Conservation (phyloP, 78 protist species). For the Dictyostelium firmibasis region DNA sequence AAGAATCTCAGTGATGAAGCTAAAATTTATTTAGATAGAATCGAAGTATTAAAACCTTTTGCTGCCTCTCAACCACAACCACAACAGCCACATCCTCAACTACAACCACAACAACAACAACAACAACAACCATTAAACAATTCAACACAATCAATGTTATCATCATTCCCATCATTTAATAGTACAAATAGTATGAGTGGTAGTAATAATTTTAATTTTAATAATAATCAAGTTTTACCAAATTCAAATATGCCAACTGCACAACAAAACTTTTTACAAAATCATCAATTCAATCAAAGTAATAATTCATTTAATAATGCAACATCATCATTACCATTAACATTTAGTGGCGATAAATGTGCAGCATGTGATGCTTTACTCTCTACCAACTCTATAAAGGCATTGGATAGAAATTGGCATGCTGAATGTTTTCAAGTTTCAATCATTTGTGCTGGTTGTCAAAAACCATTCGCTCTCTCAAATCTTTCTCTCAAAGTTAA, state of each 20-base stretch:
- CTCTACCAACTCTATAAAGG: conserved; percentile 46
- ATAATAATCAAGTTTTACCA: background rate
- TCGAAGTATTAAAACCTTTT: conserved; percentile 55
- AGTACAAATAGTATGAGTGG: background rate
- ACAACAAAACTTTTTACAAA: conserved; percentile 27
- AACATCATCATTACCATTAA: conserved; percentile 17
- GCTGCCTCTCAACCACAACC: conserved; percentile 21
- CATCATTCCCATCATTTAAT: conserved; percentile 27
- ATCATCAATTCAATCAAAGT: conserved; percentile 1
- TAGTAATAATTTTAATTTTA: background rate
- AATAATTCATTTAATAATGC: background rate
- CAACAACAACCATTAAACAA: background rate
- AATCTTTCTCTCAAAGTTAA: conserved; percentile 67
- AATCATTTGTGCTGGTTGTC: conserved; percentile 76
- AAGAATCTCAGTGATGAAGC: conserved; percentile 38
- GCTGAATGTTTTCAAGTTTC: conserved; percentile 71
- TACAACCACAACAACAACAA: background rate
- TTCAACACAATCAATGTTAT: background rate
- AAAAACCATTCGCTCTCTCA: conserved; percentile 47
- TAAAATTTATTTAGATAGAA: conserved; percentile 53
- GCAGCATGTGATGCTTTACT: conserved; percentile 54
- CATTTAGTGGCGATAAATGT: conserved; percentile 50
- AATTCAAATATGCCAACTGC: background rate
- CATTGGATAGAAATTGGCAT: conserved; percentile 74
- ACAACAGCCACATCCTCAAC: background rate